Conservation (phyloP, 306 rosid species). For the Corylus avellana region DNA sequence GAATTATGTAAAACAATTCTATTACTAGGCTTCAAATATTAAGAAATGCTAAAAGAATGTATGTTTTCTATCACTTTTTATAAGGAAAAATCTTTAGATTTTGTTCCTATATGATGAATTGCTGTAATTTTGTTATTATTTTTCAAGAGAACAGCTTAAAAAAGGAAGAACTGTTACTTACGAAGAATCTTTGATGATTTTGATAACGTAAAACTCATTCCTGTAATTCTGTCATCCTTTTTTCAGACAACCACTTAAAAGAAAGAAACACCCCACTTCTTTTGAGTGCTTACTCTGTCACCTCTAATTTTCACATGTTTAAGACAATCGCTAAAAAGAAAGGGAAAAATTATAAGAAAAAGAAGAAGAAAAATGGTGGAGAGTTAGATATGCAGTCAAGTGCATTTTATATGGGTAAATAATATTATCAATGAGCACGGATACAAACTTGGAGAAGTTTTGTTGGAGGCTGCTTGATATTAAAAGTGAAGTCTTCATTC, state of each 20-base stretch:
- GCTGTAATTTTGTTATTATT: too few species aligned
- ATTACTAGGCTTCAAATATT: neutral
- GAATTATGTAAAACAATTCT: neutral
- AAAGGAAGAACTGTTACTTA: neutral
- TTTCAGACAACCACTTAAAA: neutral
- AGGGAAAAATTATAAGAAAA: neutral
- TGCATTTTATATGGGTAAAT: slow-evolving; percentile 6
- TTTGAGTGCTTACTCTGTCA: neutral
- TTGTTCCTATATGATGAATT: neutral
- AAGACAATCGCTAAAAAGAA: neutral
- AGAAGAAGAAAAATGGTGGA: neutral
- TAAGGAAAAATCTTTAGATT: neutral
- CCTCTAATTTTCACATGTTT: neutral
- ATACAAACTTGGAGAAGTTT: slow-evolving; percentile 72
- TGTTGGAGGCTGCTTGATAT: slow-evolving; percentile 63
- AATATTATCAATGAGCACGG: slow-evolving; percentile 20
- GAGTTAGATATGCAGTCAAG: slow-evolving; percentile 16
- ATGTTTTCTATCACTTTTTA: neutral
- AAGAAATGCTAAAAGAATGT: neutral
- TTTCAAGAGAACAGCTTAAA: too few species aligned
- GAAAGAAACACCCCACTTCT: neutral
- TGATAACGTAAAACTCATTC: neutral
- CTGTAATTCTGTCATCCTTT: neutral
- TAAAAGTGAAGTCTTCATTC: slow-evolving; percentile 80
- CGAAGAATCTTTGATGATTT: neutral